These are phyloP conservation scores for Nadsonia commutata DNA, from an alignment of 1,139 yeast genomes.

Conservation along the genomic window DNA sequence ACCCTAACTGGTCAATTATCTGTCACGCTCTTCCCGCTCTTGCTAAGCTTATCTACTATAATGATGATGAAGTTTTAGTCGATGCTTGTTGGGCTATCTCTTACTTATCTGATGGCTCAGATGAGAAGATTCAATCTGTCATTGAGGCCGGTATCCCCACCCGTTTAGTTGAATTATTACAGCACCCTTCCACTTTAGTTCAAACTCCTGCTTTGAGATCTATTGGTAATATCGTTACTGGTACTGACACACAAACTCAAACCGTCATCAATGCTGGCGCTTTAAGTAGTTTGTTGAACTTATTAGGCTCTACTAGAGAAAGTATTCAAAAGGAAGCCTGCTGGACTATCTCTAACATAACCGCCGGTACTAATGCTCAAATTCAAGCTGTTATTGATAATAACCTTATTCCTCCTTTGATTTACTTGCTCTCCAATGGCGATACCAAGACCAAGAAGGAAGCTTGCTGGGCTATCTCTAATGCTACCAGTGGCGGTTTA, in stretches of 20 bases:
- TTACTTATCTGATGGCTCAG: constrained; percentile 81
- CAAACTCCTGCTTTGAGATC: constrained; percentile 97
- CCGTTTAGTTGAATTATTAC: constrained; percentile 77
- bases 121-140: constrained; percentile 91
- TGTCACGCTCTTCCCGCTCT: constrained; percentile 82
- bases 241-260: constrained; percentile 91
- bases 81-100: constrained; percentile 99
- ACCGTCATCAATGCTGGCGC: constrained; percentile 90
- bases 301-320: constrained; percentile 76
- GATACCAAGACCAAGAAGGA: constrained; percentile 95
- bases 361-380: constrained; percentile 93
- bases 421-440: constrained; percentile 64
- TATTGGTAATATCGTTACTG: constrained; percentile 95
- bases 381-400: constrained; percentile 94
- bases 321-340: constrained; percentile 93
- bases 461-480: constrained; percentile 98
- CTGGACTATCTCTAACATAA: constrained; percentile 95
- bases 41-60: constrained; percentile 78
- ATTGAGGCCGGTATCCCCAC: constrained; percentile 93
- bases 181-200: constrained; percentile 69
- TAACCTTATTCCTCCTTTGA: constrained; percentile 84
- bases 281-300: constrained; percentile 65
- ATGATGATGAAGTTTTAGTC: constrained; percentile 83
- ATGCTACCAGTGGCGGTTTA: constrained; percentile 93
- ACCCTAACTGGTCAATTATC: constrained; percentile 84